Evolutionary conservation across 169 alveolate genomes (phyloP).

Genomic region (Plasmodium gallinaceum): DNA sequence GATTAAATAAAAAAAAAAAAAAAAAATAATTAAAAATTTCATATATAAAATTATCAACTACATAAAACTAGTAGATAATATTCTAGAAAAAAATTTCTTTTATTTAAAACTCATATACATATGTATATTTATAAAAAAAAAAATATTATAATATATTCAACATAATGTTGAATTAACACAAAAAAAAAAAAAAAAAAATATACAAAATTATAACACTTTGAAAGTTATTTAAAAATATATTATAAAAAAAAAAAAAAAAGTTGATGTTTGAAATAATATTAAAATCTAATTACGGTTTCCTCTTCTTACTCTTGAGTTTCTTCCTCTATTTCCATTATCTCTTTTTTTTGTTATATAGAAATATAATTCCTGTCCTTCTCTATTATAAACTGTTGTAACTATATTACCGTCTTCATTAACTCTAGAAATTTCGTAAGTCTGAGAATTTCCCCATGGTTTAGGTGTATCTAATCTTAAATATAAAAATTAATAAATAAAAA

Average conservation of each 20-base stretch:
- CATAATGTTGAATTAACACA: not conserved
- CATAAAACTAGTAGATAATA: not conserved
- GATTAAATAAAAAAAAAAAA: too few relatives aligned
- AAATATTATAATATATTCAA: not conserved
- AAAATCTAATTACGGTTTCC: not conserved
- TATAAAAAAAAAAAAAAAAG: not conserved
- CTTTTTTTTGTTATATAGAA: conserved; percentile 31
- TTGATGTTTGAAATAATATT: not conserved
- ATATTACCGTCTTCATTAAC: conserved; percentile 14
- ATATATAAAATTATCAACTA: not conserved
- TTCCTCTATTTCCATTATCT: conserved; percentile 3
- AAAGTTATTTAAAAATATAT: not conserved
- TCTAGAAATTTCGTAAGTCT: conserved; percentile 42
- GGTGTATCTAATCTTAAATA: conserved; percentile 62
- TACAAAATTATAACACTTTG: not conserved
- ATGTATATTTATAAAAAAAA: not conserved
- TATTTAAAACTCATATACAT: not conserved
- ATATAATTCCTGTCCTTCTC: conserved; percentile 53
- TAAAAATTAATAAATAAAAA: not conserved
- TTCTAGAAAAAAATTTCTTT: not conserved
- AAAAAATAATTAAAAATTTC: not conserved
- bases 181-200: not conserved
- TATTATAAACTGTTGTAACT: conserved; percentile 55
- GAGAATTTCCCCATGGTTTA: conserved; percentile 68
- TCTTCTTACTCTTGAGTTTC: conserved; percentile 33